phyloP scores from a whole-genome alignment of 2,329 filamentous ascomycete genomes.

The Fusarium subglutinans region DNA sequence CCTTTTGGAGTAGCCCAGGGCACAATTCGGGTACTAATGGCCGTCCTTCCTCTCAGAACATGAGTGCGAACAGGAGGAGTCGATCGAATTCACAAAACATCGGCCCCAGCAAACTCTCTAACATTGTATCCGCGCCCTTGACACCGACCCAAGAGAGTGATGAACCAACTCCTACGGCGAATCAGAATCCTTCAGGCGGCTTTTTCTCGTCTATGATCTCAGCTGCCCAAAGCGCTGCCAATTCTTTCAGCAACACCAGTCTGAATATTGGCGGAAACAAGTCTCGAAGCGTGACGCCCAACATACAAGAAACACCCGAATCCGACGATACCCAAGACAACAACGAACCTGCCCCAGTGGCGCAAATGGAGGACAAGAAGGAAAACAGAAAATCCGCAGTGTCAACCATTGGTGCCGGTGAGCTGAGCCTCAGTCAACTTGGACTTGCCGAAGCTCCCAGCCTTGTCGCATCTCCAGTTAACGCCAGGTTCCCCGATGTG shows the following conservation, averaged over 20 bases:
- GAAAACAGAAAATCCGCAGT: constrained; percentile 78
- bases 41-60: constrained; percentile 69
- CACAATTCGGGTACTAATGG: constrained; percentile 56
- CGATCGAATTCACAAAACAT: constrained; percentile 64
- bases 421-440: constrained; percentile 88
- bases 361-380: constrained; percentile 48
- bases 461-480: constrained; percentile 64
- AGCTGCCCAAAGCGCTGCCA: constrained; percentile 91
- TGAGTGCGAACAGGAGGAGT: constrained; percentile 73
- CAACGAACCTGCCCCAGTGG: constrained; percentile 52
- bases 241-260: constrained; percentile 71
- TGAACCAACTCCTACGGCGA: constrained; percentile 61
- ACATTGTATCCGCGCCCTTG: constrained; percentile 74
- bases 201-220: constrained; percentile 97
- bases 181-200: constrained; percentile 61
- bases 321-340: constrained; percentile 49
- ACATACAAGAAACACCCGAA: constrained; percentile 40
- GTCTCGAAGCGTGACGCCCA: constrained; percentile 42
- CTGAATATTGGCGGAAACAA: constrained; percentile 60
- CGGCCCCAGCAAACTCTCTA: constrained; percentile 88
- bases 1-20: constrained; percentile 41
- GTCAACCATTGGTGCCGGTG: constrained; percentile 87
- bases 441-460: constrained; percentile 75
- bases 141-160: constrained; percentile 80
- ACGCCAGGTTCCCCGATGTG: constrained; percentile 62